Percentiles rank a stretch among this genome's conserved stretches.
Evolutionary conservation across 176 grass and related monocot species (phyloP).

Genomic region (Eragrostis nindensis): DNA sequence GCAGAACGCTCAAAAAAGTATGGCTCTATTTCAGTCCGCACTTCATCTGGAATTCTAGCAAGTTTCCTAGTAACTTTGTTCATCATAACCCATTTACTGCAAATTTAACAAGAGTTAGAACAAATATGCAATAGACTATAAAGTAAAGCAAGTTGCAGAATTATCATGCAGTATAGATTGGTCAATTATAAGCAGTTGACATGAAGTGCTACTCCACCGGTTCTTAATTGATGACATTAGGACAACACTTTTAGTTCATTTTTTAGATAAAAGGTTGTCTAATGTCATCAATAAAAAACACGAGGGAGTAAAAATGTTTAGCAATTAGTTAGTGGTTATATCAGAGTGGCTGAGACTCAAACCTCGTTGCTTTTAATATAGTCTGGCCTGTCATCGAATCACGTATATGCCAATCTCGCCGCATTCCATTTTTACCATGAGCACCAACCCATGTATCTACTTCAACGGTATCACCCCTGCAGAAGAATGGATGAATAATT

Average conservation of each 20-base stretch:
- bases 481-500: slow-evolving; percentile 42
- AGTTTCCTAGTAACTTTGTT: slow-evolving; percentile 89
- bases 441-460: slow-evolving; percentile 90
- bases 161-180: neutral
- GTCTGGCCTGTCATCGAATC: slow-evolving; percentile 75
- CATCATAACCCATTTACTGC: slow-evolving; percentile 99
- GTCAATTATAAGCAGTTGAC: slow-evolving; percentile 5
- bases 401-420: slow-evolving; percentile 90
- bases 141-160: neutral
- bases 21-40: slow-evolving; percentile 79
- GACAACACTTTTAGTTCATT: no score
- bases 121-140: neutral
- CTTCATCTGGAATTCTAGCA: slow-evolving; percentile 93
- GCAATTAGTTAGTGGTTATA: neutral
- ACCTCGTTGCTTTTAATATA: slow-evolving; percentile 89
- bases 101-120: slow-evolving; percentile 37
- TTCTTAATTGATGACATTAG: no score
- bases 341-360: slow-evolving; percentile 19
- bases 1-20: slow-evolving; percentile 70
- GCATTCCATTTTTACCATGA: slow-evolving; percentile 97
- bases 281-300: no score
- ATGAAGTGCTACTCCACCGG: neutral
- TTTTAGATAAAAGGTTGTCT: no score
- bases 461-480: slow-evolving; percentile 89
- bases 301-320: neutral